Conservation (phyloP, 2,329 filamentous ascomycete species). For the Diaporthe caulivora region DNA sequence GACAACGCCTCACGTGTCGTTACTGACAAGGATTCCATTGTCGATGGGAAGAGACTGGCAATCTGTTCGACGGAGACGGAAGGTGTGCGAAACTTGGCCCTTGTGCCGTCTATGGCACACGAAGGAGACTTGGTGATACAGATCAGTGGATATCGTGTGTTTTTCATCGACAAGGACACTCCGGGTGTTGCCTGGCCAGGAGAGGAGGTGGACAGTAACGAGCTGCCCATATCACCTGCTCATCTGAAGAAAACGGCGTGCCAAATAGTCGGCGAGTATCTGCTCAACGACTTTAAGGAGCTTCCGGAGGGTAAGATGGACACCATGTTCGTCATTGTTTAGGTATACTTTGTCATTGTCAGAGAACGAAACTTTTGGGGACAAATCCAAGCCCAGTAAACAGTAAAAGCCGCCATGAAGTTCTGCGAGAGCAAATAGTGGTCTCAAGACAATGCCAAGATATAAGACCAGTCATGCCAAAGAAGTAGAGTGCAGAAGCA, state of each 20-base stretch:
- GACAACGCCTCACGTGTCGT: not conserved
- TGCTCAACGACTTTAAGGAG: not conserved
- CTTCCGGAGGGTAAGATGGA: not conserved
- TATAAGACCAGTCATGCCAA: too few relatives aligned
- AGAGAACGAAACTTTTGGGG: too few relatives aligned
- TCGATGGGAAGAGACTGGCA: slow-evolving; percentile 8
- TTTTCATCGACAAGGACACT: not conserved
- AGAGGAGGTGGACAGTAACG: not conserved
- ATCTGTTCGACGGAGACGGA: not conserved
- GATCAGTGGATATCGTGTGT: not conserved
- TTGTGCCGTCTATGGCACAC: slow-evolving; percentile 7
- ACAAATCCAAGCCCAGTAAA: too few relatives aligned
- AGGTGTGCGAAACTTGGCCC: not conserved
- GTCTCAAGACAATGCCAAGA: not conserved
- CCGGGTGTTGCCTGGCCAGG: slow-evolving; percentile 3
- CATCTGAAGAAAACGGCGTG: not conserved
- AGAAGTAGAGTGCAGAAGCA: not conserved
- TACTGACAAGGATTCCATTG: slow-evolving; percentile 1
- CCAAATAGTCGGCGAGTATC: slow-evolving; percentile 1
- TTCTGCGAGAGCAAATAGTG: too few relatives aligned
- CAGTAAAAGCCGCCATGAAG: too few relatives aligned
- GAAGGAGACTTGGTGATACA: not conserved
- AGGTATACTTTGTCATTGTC: not conserved
- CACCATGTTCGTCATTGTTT: not conserved
- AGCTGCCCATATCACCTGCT: not conserved